Evolutionary conservation across 305 asterid genomes (phyloP), one percentile per base, ranked within the genome.

Genomic region (Caryopteris hybrid): DNA sequence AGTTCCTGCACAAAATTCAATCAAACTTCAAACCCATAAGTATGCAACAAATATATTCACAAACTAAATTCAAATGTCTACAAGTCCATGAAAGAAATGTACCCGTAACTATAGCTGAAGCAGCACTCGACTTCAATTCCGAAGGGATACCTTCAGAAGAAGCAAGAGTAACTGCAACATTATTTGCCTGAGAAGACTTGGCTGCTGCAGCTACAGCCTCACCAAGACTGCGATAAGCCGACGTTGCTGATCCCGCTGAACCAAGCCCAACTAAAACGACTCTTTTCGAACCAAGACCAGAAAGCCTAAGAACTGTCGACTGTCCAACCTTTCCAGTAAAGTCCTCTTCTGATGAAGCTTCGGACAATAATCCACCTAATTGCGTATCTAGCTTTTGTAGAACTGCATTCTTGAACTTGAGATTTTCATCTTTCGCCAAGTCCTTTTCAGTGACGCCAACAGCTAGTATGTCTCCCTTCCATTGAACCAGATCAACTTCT

Each of bases 151-250:
- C 86, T 34, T 83, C 95, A 6, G 80, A 61, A 29, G 96, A 91
- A 78, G 98, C 98, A 78, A 95, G 85, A 61, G 92, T 61, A 50
- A 95, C 73, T 45, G 99, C 98, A 51, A 91, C 87, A 71, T 69
- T 81, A 67, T 76, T 85, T 23, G 98, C 95, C 76, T 84, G 90
- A 42, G 87, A 62, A 42, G 89, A 81, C 83, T 92, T 95, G 62
- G 99, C 98, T 0, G 92, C 96, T 34, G 86, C 81, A 57, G 99
- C 99, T 62, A 86, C 89, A 43, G 91, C 90, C 83, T 95, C 99
- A 23, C 97, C 99, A 57, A 95, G 88, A 84, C 84, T 64, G 42
- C 82, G 84, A 75, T 84, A 91, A 54, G 87, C 73, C 46, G 68
- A 61, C 52, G 77, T 52, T 23, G 89, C 70, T 7, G 85, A 84